Base-by-base conservation (phyloP, 1,139 yeast genomes). In the Taphrina flavorubra region DNA sequence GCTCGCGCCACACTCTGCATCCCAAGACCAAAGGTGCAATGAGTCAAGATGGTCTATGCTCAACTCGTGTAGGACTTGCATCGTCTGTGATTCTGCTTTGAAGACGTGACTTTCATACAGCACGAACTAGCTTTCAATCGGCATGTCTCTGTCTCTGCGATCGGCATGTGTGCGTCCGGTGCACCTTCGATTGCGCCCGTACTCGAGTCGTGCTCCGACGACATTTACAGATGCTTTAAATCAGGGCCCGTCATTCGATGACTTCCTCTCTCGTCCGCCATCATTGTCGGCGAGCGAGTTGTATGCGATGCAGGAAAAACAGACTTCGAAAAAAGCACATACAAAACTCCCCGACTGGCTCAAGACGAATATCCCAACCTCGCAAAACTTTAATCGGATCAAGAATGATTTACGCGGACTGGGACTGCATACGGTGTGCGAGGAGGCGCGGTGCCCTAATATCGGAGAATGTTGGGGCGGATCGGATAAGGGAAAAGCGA, bases 401-500 rank as follows among this genome's bases (percentile, higher is more conserved):
- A 92, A 92, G 76, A 84, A 87, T 59, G 99, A 95, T 76, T 88
- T 95, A 51, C 83, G 92, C 71, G 97, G 95, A 72, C 81, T 95
- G 71, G 91, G 91, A 72, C 81, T 95, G 68, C 89, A 97, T 51
- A 69, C 72, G 51, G 99, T 95, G 40, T 95, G 99, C 80, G 98
- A 94, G 78, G 99, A 94, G 76, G 99, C 99, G 10, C 88, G 94
- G 76, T 95, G 99, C 79, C 99, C 99, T 20, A 95, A 95, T 77
- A 95, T 95, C 71, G 97, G 98, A 65, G 99, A 95, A 78, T 95
- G 99, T 79, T 95, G 99, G 99, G 98, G 99, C 68, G 99, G 99
- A 44, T 87, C 88, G 75, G 86, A 84, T 74, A 92, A 92, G 78
- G 84, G 92, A 6, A 95, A 90, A 75, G 97, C 99, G n/a, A 95